Base-by-base conservation (phyloP, 768 basidiomycete species). In the Suillus lakei region DNA sequence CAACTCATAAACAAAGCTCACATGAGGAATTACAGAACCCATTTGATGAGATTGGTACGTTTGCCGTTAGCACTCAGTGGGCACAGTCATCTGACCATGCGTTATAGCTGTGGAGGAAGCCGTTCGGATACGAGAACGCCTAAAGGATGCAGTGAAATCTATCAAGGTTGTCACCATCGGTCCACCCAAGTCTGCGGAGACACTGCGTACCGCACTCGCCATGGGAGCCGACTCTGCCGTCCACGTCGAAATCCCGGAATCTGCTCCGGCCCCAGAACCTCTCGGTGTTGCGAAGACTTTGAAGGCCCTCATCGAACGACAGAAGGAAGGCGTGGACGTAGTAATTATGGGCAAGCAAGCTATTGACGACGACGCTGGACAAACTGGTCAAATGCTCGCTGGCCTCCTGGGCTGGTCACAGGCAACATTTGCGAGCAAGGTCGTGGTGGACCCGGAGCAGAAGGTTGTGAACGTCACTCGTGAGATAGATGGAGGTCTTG, bases 331-430 rank as follows among this genome's bases (percentile, higher is more conserved):
- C 43, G 84, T 93, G 10, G 97, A 99, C 72, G 70, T 99, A 63
- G 92, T 99, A 44, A 96, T 99, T 62, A 84, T 98, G 79, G 98
- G 98, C 4, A 99, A 99, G 80, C 98, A 99, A 78, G 91, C 97
- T 16, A 99, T 99, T 70, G 98, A 99, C 79, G 96, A 97, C 71
- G 98, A 99, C 76, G 85, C 93, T 7, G 93, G 94, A 5, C 91
- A 96, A 81, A 98, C 97, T 15, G 97, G 97, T 0, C 96, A 98
- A 77, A 98, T 99, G 94, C 85, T 99, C 32, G 96, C 96, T 21
- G 97, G 95, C 1, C 80, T 99, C 72, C 78, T 98, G 71, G 89
- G 88, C 21, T 98, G 96, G 92, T 86, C 91, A 12, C 97, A 99
- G 79, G 98, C 94, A 48, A 96, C 95, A 68, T 99, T 94, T 76